These are phyloP conservation scores for Vigna reflexopilosa DNA, from an alignment of 306 rosid species.

Conservation along the genomic window DNA sequence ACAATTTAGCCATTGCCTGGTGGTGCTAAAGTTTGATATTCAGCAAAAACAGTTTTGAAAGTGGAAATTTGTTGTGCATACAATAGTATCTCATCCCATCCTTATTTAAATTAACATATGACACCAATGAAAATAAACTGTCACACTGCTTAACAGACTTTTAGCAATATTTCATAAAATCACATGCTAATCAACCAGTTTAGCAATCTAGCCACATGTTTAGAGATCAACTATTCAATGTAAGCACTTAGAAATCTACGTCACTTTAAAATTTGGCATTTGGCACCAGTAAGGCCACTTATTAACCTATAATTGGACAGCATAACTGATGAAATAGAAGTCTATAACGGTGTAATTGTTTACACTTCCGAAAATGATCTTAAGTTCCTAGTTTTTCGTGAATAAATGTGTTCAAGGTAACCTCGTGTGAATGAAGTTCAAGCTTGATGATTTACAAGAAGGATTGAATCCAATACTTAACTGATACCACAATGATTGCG, in stretches of 20 bases:
- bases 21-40: not conserved
- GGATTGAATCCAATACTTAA: constrained; percentile 13
- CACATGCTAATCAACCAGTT: not conserved
- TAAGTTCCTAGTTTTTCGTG: not conserved
- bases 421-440: not conserved
- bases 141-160: constrained; percentile 13
- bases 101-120: not conserved
- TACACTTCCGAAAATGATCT: not conserved
- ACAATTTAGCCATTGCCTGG: not conserved
- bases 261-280: constrained; percentile 20
- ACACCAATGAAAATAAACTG: constrained; percentile 1
- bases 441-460: constrained; percentile 18
- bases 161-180: not conserved
- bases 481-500: not conserved
- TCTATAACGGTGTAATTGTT: not conserved
- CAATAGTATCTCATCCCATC: not conserved
- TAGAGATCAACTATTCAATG: not conserved
- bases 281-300: constrained; percentile 29
- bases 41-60: constrained; percentile 3
- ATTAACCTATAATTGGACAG: not conserved
- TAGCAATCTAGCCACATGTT: not conserved
- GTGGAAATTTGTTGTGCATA: constrained; percentile 18
- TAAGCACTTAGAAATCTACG: constrained; percentile 2
- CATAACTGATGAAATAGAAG: not conserved
- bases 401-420: constrained; percentile 2